Percentiles rank a stretch among this genome's conserved stretches.
phyloP scores from a whole-genome alignment of 2,329 filamentous ascomycete species.

The Akanthomyces muscarius region DNA sequence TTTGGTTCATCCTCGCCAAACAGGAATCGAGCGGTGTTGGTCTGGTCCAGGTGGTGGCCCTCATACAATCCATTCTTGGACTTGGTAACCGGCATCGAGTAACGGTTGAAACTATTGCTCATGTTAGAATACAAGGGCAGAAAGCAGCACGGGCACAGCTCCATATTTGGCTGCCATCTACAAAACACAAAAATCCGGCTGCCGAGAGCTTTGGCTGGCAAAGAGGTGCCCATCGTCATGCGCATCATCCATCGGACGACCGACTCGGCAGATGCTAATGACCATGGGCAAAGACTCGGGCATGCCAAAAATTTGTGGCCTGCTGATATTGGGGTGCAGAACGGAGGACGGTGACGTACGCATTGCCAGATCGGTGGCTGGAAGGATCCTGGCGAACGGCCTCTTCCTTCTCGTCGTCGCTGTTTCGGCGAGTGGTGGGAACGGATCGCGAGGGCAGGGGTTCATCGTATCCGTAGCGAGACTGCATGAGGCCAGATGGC shows the following conservation, averaged over 20 bases:
- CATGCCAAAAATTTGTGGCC: background rate
- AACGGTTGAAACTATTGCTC: constrained; percentile 69
- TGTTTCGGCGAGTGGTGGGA: constrained; percentile 82
- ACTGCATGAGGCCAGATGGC: constrained; percentile 58
- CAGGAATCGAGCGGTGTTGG: constrained; percentile 80
- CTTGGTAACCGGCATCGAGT: constrained; percentile 85
- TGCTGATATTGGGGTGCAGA: background rate
- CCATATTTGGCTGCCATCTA: background rate
- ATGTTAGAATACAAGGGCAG: background rate
- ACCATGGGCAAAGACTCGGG: background rate
- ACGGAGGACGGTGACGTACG: constrained; percentile 56
- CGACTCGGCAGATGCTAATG: background rate
- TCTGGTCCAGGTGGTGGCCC: constrained; percentile 67
- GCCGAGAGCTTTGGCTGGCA: background rate
- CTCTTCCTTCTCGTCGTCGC: constrained; percentile 82
- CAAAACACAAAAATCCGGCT: background rate
- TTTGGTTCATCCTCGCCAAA: constrained; percentile 72
- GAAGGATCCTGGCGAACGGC: constrained; percentile 65
- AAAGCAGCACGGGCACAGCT: background rate
- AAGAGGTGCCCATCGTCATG: background rate
- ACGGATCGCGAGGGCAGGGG: constrained; percentile 71
- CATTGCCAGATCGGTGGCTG: constrained; percentile 68
- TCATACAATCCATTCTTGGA: constrained; percentile 65
- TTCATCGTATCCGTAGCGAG: constrained; percentile 49
- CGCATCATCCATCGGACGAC: background rate